Evolutionary conservation across 257 asterid species (phyloP), one percentile per base, ranked within the genome.

Genomic region (Plantago ovata): DNA sequence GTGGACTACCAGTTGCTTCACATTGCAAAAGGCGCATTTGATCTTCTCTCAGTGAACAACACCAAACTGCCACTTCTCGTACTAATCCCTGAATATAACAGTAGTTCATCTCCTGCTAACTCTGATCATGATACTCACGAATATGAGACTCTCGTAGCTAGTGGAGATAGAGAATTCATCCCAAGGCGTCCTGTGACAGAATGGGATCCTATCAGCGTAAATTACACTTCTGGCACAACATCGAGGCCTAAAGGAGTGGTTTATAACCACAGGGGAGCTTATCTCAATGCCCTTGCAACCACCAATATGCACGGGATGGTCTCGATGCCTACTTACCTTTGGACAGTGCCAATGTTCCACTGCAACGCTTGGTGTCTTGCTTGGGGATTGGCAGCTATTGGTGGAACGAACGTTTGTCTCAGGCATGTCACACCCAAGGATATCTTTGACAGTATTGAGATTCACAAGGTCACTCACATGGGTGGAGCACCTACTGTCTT

Each of bases 291-390:
- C 56, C 76, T 81, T 5, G 80, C 81, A 0, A 28, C 84, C 2
- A 6, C 69, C 15, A 75, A 75, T 10, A 43, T 65, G n/a, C 82
- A 81, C 11, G 82, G 76, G 9, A 78, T 81, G 84, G 21, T 19
- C 55, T 19, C 65, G 3, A 22, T 45, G 67, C 82, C 88, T 0
- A 71, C 73, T 63, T 78, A 81, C 69, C 79, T 81, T 3, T 81
- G 88, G 88, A 81, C 88, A 0, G 88, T 78, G 18, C 88, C 88
- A 0, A 81, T 72, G 88, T 81, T 81, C 45, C 88, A 81, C 61
- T 81, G 88, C 66, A 81, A 81, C 7, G 88, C 80, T 11, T 81
- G 88, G 88, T 81, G 88, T 59, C 75, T 81, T 10, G 38, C 56
- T 7, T 81, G 88, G 84, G 88, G 82, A 8, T 21, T 81, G 66